Conservation (phyloP, 768 basidiomycete species). For the Pleurotus tuoliensis region DNA sequence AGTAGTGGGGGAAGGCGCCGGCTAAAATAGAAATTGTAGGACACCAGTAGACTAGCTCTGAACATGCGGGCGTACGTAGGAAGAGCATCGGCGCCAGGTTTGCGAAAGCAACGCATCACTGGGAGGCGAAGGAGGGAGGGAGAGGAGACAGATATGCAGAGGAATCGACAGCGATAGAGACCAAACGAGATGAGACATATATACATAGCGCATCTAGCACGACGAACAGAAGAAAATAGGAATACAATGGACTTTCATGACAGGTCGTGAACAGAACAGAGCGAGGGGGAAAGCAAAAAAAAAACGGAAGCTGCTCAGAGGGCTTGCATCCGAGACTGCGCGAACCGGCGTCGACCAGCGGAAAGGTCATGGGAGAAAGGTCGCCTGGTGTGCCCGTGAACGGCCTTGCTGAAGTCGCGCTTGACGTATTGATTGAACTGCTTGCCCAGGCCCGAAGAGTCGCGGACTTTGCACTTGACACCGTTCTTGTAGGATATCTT, state of each 20-base stretch:
- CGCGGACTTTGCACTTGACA: conserved; percentile 3
- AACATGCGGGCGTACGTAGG: neutral
- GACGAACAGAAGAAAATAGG: neutral
- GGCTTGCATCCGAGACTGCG: conserved; percentile 7
- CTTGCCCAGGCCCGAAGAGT: neutral
- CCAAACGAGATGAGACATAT: neutral
- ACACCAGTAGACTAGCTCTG: conserved; percentile 3
- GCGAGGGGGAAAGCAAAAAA: neutral
- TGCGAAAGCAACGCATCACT: neutral
- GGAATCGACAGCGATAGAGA: neutral
- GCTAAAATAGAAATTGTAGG: neutral
- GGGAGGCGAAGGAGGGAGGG: neutral
- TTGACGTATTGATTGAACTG: neutral
- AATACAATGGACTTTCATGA: neutral
- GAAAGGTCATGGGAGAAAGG: conserved; percentile 4
- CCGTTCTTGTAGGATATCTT: neutral
- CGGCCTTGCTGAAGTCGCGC: neutral
- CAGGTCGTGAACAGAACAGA: neutral
- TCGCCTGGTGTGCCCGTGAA: neutral
- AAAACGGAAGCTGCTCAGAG: neutral
- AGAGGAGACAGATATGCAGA: neutral
- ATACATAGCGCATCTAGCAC: neutral
- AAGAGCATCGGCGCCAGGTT: conserved; percentile 4
- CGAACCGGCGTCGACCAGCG: conserved; percentile 6
- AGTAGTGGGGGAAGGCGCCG: neutral